phyloP scores from a whole-genome alignment of 2,329 filamentous ascomycete genomes.

The Madurella mycetomatis region DNA sequence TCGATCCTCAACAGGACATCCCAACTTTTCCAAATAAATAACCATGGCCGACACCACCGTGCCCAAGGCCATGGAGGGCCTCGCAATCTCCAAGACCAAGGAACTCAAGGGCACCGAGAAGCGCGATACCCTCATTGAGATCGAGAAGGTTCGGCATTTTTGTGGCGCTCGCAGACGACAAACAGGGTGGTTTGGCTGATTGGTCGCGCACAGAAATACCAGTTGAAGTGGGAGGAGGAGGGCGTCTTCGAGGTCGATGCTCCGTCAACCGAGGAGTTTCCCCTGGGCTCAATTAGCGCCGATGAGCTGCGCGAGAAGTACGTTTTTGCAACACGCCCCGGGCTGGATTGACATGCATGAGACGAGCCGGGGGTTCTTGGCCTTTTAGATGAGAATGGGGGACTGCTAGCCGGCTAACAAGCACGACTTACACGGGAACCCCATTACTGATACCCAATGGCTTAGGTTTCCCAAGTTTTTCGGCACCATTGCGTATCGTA shows the following conservation, averaged over 20 bases:
- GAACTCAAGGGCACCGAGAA: conserved; percentile 73
- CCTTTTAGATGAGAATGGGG: not conserved
- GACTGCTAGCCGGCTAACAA: not conserved
- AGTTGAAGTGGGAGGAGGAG: conserved; percentile 73
- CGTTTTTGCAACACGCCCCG: not conserved
- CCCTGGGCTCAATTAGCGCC: conserved; percentile 67
- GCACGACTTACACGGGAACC: not conserved
- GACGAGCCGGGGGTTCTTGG: not conserved
- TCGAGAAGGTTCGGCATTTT: conserved; percentile 53
- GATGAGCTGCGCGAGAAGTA: conserved; percentile 68
- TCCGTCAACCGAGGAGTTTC: conserved; percentile 71
- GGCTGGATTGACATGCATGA: not conserved
- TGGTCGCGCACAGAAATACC: conserved; percentile 62
- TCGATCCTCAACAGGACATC: not conserved
- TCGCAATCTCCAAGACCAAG: conserved; percentile 55
- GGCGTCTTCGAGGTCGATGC: conserved; percentile 82
- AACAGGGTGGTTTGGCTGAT: not conserved
- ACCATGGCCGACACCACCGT: conserved; percentile 27
- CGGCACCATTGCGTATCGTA: conserved; percentile 52
- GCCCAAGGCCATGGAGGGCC: conserved; percentile 47
- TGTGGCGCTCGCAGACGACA: not conserved
- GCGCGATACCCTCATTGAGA: conserved; percentile 72
- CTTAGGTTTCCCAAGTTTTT: conserved; percentile 77
- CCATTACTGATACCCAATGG: not conserved
- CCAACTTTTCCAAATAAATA: not conserved